Percentiles rank a stretch among this genome's conserved stretches.
Evolutionary conservation across 768 basidiomycete species (phyloP).

Genomic region (Russula abietina): DNA sequence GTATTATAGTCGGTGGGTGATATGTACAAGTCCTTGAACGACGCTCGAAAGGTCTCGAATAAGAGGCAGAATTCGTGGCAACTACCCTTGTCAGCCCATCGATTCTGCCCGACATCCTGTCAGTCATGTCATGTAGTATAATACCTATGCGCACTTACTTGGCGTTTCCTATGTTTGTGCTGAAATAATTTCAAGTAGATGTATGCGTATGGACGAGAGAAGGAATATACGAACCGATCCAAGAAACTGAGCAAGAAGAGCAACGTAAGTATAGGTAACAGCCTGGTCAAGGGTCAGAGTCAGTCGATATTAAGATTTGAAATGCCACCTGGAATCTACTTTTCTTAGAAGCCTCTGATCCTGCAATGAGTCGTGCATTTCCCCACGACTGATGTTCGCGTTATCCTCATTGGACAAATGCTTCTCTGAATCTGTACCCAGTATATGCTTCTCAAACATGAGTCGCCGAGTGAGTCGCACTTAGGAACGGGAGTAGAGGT

Average conservation of each 20-base stretch:
- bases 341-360: slow-evolving; percentile 19
- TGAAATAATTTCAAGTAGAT: not conserved
- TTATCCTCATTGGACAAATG: not conserved
- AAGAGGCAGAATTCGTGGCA: not conserved
- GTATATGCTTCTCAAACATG: too few species aligned
- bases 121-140: not conserved
- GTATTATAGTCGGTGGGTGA: slow-evolving; percentile 50
- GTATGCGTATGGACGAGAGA: not conserved
- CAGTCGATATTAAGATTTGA: too few species aligned
- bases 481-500: too few species aligned
- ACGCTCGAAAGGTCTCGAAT: not conserved
- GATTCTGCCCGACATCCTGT: slow-evolving; percentile 34
- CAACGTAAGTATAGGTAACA: too few species aligned
- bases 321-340: slow-evolving; percentile 5
- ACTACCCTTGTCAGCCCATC: slow-evolving; percentile 38
- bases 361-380: not conserved
- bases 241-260: too few species aligned
- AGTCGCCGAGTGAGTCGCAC: too few species aligned
- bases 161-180: slow-evolving; percentile 38
- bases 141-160: slow-evolving; percentile 27
- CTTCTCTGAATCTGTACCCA: not conserved
- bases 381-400: not conserved
- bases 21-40: slow-evolving; percentile 44
- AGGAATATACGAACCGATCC: slow-evolving; percentile 29
- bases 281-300: too few species aligned